Evolutionary conservation across 176 grass and related monocot species (phyloP).

Genomic region (Oryza australiensis): DNA sequence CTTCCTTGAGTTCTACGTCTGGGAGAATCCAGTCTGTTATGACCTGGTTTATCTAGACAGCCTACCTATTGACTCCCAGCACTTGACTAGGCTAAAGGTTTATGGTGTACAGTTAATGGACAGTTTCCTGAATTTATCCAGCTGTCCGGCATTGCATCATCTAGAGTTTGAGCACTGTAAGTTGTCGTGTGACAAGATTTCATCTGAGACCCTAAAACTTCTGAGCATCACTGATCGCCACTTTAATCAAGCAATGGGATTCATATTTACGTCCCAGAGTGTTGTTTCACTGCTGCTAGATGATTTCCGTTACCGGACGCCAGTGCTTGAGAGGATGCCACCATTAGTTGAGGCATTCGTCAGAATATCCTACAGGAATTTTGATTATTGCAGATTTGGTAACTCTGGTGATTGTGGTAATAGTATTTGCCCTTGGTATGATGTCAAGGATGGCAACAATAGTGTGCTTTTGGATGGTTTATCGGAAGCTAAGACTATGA

Average conservation of each 20-base stretch:
- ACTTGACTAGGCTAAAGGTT: neutral
- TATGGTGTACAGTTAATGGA: accelerated
- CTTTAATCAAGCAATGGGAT: too few relatives aligned
- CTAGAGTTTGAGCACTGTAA: neutral
- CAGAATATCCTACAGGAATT: neutral
- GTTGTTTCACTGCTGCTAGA: neutral
- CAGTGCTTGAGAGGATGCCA: neutral
- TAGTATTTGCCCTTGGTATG: too few relatives aligned
- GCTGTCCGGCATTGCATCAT: neutral
- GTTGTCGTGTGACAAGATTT: neutral
- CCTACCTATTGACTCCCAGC: neutral
- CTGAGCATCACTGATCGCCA: neutral
- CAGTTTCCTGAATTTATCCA: neutral
- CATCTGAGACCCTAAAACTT: neutral
- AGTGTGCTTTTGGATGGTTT: neutral
- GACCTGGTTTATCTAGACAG: too few relatives aligned
- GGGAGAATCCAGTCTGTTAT: too few relatives aligned
- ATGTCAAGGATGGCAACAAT: neutral
- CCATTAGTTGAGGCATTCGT: neutral
- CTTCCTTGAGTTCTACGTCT: neutral
- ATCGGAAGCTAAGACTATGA: neutral
- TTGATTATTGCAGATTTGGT: neutral
- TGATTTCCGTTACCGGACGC: neutral
- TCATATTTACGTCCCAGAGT: neutral
- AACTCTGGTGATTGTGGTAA: neutral